Conservation (phyloP, 2,329 filamentous ascomycete genomes). For the Chalaropsis thielavioides region DNA sequence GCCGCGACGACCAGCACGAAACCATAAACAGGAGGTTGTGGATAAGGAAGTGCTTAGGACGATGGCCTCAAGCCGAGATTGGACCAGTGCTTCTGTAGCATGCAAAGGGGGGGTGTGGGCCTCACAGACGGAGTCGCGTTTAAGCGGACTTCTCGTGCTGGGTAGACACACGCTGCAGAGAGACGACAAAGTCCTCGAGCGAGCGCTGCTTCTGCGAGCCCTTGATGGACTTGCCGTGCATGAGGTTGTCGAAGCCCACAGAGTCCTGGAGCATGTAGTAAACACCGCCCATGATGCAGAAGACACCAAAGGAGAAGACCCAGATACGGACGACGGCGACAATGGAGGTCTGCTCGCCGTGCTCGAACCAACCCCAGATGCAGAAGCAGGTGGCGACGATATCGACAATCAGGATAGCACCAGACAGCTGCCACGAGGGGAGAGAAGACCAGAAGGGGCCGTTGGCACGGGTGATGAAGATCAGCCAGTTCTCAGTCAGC, state of each 20-base stretch:
- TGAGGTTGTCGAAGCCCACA: slow-evolving; percentile 73
- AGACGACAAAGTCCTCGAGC: slow-evolving; percentile 83
- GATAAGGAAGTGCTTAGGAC: neutral
- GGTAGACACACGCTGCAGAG: slow-evolving; percentile 76
- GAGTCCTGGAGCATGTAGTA: slow-evolving; percentile 69
- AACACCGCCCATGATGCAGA: slow-evolving; percentile 64
- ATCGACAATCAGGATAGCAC: slow-evolving; percentile 69
- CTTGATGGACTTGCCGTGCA: slow-evolving; percentile 80
- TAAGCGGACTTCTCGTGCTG: slow-evolving; percentile 82
- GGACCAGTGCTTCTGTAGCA: slow-evolving; percentile 9
- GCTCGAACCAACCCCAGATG: slow-evolving; percentile 69
- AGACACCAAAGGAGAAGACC: slow-evolving; percentile 82
- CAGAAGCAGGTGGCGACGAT: slow-evolving; percentile 74
- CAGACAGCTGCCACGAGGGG: slow-evolving; percentile 70
- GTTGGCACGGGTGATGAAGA: slow-evolving; percentile 90
- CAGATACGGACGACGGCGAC: slow-evolving; percentile 78
- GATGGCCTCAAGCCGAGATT: neutral
- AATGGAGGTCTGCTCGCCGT: slow-evolving; percentile 51
- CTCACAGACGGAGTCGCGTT: slow-evolving; percentile 19
- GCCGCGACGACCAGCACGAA: slow-evolving; percentile 15
- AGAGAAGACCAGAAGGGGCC: slow-evolving; percentile 84
- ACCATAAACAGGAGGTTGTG: neutral
- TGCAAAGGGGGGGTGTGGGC: neutral
- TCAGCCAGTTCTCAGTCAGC: slow-evolving; percentile 88
- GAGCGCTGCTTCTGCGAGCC: slow-evolving; percentile 70